Evolutionary conservation across 352 stramenopile species (phyloP).

Genomic region (Pythium insidiosum): DNA sequence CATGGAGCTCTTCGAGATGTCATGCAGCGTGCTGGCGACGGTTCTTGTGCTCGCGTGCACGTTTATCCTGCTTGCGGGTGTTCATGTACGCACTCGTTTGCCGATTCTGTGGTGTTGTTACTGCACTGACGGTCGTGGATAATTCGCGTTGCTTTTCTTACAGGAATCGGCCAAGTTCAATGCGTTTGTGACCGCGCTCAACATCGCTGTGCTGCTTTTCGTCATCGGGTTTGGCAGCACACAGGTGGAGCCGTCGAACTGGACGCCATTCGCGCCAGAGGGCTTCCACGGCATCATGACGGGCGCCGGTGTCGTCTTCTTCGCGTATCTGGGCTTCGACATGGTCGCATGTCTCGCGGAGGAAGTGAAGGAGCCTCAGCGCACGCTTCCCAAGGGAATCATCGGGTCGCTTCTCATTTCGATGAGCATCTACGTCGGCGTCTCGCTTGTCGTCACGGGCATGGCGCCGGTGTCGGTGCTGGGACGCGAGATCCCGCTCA

Average conservation of each 20-base stretch:
- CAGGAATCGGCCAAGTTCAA: conserved; percentile 92
- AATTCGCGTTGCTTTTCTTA: not conserved
- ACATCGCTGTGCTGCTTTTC: conserved; percentile 87
- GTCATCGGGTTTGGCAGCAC: conserved; percentile 81
- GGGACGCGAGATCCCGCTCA: conserved; percentile 66
- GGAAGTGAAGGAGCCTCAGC: conserved; percentile 87
- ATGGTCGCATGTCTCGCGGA: conserved; percentile 90
- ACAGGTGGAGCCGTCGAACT: conserved; percentile 69
- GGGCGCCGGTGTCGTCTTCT: conserved; percentile 86
- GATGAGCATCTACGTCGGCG: conserved; percentile 85
- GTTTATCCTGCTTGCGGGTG: conserved; percentile 75
- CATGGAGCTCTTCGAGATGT: conserved; percentile 38
- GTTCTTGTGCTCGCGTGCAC: conserved; percentile 81
- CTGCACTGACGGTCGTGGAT: not conserved
- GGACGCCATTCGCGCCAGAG: conserved; percentile 78
- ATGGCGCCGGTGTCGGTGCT: conserved; percentile 74
- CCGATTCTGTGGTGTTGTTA: not conserved
- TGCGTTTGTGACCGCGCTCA: conserved; percentile 81
- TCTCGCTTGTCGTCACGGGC: conserved; percentile 86
- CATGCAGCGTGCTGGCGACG: conserved; percentile 70
- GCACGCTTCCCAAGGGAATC: conserved; percentile 88
- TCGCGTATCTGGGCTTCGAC: conserved; percentile 91
- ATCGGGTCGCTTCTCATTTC: conserved; percentile 89
- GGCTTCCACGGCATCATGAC: conserved; percentile 86
- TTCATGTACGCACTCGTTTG: conserved; percentile 35